Evolutionary conservation across 257 asterid genomes (phyloP), one percentile per base, ranked within the genome.

Genomic region (Ehretia macrophylla): DNA sequence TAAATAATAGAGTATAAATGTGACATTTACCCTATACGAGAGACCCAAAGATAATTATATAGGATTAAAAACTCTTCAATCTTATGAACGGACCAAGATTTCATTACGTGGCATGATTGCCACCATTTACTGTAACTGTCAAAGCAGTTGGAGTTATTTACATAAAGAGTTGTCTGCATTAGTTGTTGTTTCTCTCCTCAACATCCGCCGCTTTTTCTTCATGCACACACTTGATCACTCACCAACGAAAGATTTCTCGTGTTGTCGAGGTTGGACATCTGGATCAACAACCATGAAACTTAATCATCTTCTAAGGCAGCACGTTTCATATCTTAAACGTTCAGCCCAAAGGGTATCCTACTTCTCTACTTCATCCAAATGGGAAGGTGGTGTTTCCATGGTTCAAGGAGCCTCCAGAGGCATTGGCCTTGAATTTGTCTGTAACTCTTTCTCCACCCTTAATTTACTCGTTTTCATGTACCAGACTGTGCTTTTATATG

Each of bases 351-450:
- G 71, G 47, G 62, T 69, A 23, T 61, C 56, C 88, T 32, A 54
- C 59, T 38, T 66, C 68, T 8, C 67, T 53, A 42, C 64, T 21
- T 65, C 85, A 50, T 45, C 59, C 66, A 72, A 58, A 39, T 77
- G 74, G 61, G 83, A 86, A 64, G 90, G 83, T 69, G 85, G 82
- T 40, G 84, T 93, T 67, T 89, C 99, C 27, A 72, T 93, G 94
- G 84, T 93, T 68, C 99, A 88, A 85, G 99, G 99, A 68, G 99
- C 96, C 56, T 88, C 99, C 71, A 86, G 99, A 65, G 97, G 97
- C 75, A 93, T 93, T 51, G 96, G 97, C 65, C 95, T 89, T 59
- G 95, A 93, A 79, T 88, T 88, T 64, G 99, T 93, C 64, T 76
- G 91, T 63, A n/a, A 49, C 21, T n/a, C 65, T 53, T 48, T 32